A percentile compares a stretch with the other conserved stretches of the same genome.
phyloP scores from a whole-genome alignment of 305 asterid species.

The Fraxinus albicans region DNA sequence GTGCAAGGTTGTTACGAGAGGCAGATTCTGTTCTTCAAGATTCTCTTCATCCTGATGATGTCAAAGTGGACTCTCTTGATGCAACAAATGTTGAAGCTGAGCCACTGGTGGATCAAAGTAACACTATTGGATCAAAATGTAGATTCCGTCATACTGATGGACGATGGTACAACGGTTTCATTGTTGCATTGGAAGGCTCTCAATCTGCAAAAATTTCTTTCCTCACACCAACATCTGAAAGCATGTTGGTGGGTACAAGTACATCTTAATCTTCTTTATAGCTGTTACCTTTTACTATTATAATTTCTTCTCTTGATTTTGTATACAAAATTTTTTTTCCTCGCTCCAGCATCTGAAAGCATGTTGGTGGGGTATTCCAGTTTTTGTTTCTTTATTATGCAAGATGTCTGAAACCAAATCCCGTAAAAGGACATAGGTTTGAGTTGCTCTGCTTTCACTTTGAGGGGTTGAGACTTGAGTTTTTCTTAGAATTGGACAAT shows the following conservation, averaged over 20 bases:
- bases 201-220: slow-evolving; percentile 66
- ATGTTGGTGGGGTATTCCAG: slow-evolving; percentile 65
- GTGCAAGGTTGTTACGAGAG: slow-evolving; percentile 71
- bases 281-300: neutral
- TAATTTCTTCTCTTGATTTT: neutral
- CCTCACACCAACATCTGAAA: slow-evolving; percentile 81
- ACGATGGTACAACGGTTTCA: slow-evolving; percentile 81
- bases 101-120: slow-evolving; percentile 50
- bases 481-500: slow-evolving; percentile 4
- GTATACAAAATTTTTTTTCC: slow-evolving; percentile 60
- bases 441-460: slow-evolving; percentile 6
- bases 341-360: slow-evolving; percentile 77
- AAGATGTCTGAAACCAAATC: slow-evolving; percentile 21
- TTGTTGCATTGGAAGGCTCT: slow-evolving; percentile 68
- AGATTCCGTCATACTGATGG: slow-evolving; percentile 91
- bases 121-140: slow-evolving; percentile 80
- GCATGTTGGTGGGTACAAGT: slow-evolving; percentile 77
- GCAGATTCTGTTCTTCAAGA: slow-evolving; percentile 56
- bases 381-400: slow-evolving; percentile 14
- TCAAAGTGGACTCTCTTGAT: slow-evolving; percentile 44
- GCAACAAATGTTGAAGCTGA: slow-evolving; percentile 44
- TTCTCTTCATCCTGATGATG: slow-evolving; percentile 36
- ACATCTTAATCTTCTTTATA: slow-evolving; percentile 16
- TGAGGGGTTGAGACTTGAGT: neutral
- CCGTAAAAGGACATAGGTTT: neutral